These are phyloP conservation scores for Calonectria fujianensis DNA, from an alignment of 2,329 filamentous ascomycete genomes.

Conservation along the genomic window DNA sequence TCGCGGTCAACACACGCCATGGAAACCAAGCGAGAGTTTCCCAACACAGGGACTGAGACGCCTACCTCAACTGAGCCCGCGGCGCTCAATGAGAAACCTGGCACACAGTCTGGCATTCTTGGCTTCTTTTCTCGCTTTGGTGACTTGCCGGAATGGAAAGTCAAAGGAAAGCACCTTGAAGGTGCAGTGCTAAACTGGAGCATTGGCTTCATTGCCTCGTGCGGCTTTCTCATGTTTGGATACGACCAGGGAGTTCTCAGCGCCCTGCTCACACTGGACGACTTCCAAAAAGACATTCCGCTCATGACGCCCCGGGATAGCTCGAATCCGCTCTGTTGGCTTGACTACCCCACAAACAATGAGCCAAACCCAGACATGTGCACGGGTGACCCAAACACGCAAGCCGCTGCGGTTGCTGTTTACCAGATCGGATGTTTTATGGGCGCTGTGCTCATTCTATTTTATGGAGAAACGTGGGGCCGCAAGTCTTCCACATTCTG, in stretches of 20 bases:
- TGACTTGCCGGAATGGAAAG: slow-evolving; percentile 9
- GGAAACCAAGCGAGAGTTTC: slow-evolving; percentile 8
- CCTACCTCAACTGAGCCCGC: slow-evolving; percentile 4
- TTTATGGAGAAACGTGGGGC: slow-evolving; percentile 56
- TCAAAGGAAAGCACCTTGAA: slow-evolving; percentile 47
- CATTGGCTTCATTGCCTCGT: slow-evolving; percentile 56
- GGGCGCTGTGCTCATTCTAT: slow-evolving; percentile 55
- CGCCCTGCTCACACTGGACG: background rate
- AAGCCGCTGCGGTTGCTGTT: background rate
- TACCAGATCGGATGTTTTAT: slow-evolving; percentile 36
- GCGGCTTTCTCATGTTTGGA: slow-evolving; percentile 56
- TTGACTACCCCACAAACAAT: slow-evolving; percentile 21
- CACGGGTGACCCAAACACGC: slow-evolving; percentile 10
- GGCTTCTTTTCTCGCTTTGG: background rate
- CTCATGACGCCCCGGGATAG: slow-evolving; percentile 21
- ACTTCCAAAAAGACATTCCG: slow-evolving; percentile 12
- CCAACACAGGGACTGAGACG: slow-evolving; percentile 3
- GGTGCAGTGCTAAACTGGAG: slow-evolving; percentile 52
- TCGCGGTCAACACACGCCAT: background rate
- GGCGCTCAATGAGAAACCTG: background rate
- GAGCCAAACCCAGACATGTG: slow-evolving; percentile 10
- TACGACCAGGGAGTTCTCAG: slow-evolving; percentile 57
- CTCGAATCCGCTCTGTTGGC: slow-evolving; percentile 7
- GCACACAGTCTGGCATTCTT: background rate
- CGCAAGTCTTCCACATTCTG: slow-evolving; percentile 58